These are phyloP conservation scores for Mucor sp. DNA, from an alignment of 371 early-diverging fungal genomes.

Conservation along the genomic window DNA sequence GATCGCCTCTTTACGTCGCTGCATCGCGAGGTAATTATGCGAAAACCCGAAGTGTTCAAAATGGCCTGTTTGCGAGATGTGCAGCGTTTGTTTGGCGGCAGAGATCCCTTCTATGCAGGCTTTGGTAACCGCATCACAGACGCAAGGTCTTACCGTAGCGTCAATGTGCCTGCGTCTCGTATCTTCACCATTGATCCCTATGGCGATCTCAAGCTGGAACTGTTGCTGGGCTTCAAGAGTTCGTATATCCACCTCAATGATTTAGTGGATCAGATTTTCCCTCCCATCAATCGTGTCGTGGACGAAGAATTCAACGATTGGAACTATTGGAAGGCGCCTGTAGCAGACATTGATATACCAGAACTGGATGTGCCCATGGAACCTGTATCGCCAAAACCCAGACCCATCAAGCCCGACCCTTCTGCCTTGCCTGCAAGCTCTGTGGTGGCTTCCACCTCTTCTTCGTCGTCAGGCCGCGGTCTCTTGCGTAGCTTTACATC, in stretches of 20 bases:
- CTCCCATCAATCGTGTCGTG: conserved; percentile 58
- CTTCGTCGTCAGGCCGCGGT: conserved; percentile 11
- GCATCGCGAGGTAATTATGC: conserved; percentile 94
- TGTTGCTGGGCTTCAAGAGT: conserved; percentile 78
- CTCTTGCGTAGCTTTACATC: conserved; percentile 46
- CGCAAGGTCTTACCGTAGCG: conserved; percentile 93
- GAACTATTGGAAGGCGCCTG: conserved; percentile 77
- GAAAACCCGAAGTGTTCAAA: conserved; percentile 97
- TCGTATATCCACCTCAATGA: conserved; percentile 89
- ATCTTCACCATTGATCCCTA: conserved; percentile 97
- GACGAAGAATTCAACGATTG: conserved; percentile 82
- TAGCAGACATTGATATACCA: conserved; percentile 60
- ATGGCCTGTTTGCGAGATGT: conserved; percentile 96
- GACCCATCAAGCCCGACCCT: conserved; percentile 45
- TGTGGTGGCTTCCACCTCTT: conserved; percentile 16
- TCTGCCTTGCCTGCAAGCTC: conserved; percentile 23
- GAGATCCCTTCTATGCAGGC: conserved; percentile 95
- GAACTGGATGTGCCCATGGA: conserved; percentile 24
- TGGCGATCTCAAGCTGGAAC: conserved; percentile 92
- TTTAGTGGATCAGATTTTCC: conserved; percentile 96
- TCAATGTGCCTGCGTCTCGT: conserved; percentile 90
- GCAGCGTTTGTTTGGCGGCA: conserved; percentile 76
- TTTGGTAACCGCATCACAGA: conserved; percentile 97
- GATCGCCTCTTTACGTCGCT: conserved; percentile 95
- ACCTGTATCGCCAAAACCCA: conserved; percentile 31